These are phyloP conservation scores for Serendipita sp. DNA, from an alignment of 768 basidiomycete genomes.

Conservation along the genomic window DNA sequence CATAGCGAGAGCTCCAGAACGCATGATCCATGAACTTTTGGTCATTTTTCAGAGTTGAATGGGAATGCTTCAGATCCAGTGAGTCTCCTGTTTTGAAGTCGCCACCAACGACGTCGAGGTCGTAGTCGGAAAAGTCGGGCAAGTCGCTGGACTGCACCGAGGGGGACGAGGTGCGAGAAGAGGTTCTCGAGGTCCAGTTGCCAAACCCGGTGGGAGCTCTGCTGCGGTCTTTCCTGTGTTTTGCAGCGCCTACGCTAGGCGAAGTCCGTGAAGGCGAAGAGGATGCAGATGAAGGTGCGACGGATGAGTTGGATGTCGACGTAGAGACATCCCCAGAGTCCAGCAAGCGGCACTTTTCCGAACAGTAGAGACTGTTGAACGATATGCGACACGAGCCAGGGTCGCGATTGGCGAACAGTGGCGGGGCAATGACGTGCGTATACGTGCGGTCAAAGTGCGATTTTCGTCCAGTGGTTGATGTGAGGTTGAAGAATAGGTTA, in stretches of 20 bases:
- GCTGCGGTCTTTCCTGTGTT: background rate
- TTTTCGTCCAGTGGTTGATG: too few relatives aligned
- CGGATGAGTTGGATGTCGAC: background rate
- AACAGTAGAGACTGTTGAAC: background rate
- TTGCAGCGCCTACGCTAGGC: background rate
- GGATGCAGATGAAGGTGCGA: slow-evolving; percentile 1
- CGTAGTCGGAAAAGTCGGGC: slow-evolving; percentile 13
- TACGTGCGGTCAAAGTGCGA: too few relatives aligned
- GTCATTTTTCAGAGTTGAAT: background rate
- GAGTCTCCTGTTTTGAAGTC: slow-evolving; percentile 11
- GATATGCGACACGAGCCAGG: background rate
- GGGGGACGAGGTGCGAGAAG: background rate
- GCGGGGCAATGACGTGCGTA: slow-evolving; percentile 5
- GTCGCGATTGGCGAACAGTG: background rate
- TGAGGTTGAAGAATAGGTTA: too few relatives aligned
- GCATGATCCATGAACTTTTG: background rate
- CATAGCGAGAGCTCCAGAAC: slow-evolving; percentile 3
- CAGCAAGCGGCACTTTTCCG: background rate
- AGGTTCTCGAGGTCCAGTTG: background rate
- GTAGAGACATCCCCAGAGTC: background rate
- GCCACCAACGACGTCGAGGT: slow-evolving; percentile 9
- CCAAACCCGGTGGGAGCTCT: background rate
- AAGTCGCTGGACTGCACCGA: slow-evolving; percentile 10
- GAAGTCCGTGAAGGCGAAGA: background rate
- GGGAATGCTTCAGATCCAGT: background rate